Evolutionary conservation across 768 basidiomycete species (phyloP).

Genomic region (Collybia nuda): DNA sequence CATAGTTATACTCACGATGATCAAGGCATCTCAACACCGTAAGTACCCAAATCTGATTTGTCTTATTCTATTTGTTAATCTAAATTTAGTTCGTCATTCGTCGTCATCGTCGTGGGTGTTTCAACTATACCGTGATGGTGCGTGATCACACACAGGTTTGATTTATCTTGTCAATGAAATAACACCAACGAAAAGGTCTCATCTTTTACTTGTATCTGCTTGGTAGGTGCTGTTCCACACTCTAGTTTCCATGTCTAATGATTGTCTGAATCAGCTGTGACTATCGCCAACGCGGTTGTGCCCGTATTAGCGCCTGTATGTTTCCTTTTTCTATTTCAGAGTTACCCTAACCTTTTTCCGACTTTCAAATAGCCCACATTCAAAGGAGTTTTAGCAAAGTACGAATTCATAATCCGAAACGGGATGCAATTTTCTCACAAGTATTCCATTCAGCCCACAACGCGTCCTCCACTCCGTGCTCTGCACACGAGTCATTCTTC

Average conservation of each 20-base stretch:
- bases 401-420: too few species aligned
- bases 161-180: neutral
- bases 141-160: neutral
- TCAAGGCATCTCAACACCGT: slow-evolving; percentile 38
- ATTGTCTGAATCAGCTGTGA: slow-evolving; percentile 23
- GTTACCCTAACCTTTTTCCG: too few species aligned
- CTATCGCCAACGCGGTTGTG: slow-evolving; percentile 38
- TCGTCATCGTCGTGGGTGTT: slow-evolving; percentile 34
- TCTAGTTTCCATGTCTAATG: neutral
- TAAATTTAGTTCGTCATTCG: slow-evolving; percentile 25
- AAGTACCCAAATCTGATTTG: slow-evolving; percentile 1
- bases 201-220: slow-evolving; percentile 40
- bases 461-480: slow-evolving; percentile 43
- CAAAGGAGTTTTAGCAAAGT: slow-evolving; percentile 36
- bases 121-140: slow-evolving; percentile 40
- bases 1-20: slow-evolving; percentile 34
- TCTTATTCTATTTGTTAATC: neutral
- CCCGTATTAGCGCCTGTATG: slow-evolving; percentile 35
- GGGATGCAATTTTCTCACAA: neutral
- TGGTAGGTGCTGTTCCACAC: slow-evolving; percentile 21
- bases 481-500: slow-evolving; percentile 39
- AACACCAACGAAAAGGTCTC: slow-evolving; percentile 23
- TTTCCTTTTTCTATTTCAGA: neutral
- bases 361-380: neutral
- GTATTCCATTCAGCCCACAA: slow-evolving; percentile 28